A percentile compares a stretch with the other conserved stretches of the same genome.
phyloP scores from a whole-genome alignment of 2,329 filamentous ascomycete genomes.

The Zymoseptoria brevis region DNA sequence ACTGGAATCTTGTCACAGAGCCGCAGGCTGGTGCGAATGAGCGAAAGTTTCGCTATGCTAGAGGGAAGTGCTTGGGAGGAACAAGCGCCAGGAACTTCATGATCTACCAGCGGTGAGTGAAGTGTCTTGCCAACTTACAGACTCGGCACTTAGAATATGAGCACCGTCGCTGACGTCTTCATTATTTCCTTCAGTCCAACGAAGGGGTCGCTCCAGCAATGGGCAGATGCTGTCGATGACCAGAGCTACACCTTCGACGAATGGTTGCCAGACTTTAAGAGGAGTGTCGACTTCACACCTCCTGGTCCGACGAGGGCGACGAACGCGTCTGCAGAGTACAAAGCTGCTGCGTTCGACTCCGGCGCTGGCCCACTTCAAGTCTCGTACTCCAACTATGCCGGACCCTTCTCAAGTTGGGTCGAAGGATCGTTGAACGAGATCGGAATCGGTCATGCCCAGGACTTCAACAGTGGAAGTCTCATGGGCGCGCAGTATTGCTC shows the following conservation, averaged over 20 bases:
- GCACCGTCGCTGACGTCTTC: background rate
- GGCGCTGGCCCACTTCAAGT: slow-evolving; percentile 28
- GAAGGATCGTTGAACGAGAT: slow-evolving; percentile 7
- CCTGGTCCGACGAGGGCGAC: slow-evolving; percentile 6
- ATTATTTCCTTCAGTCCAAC: background rate
- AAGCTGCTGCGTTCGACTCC: slow-evolving; percentile 8
- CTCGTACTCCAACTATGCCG: slow-evolving; percentile 21
- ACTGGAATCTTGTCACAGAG: slow-evolving; percentile 19
- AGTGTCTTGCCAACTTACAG: background rate
- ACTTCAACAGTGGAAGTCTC: slow-evolving; percentile 13
- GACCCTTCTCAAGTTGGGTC: slow-evolving; percentile 10
- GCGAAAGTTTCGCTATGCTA: slow-evolving; percentile 19
- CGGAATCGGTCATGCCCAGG: slow-evolving; percentile 7
- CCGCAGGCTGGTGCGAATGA: slow-evolving; percentile 18
- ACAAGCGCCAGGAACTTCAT: slow-evolving; percentile 21
- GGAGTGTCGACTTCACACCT: slow-evolving; percentile 16
- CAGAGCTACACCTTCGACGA: slow-evolving; percentile 25
- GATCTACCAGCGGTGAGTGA: slow-evolving; percentile 11
- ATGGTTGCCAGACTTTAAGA: slow-evolving; percentile 23
- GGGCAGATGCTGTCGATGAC: slow-evolving; percentile 31
- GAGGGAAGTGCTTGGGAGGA: slow-evolving; percentile 26
- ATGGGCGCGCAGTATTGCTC: slow-evolving; percentile 12
- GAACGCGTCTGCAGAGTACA: slow-evolving; percentile 10
- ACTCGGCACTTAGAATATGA: background rate
- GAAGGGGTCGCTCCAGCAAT: slow-evolving; percentile 6